Conservation (phyloP, 2,329 filamentous ascomycete genomes). For the Cercospora beticola region DNA sequence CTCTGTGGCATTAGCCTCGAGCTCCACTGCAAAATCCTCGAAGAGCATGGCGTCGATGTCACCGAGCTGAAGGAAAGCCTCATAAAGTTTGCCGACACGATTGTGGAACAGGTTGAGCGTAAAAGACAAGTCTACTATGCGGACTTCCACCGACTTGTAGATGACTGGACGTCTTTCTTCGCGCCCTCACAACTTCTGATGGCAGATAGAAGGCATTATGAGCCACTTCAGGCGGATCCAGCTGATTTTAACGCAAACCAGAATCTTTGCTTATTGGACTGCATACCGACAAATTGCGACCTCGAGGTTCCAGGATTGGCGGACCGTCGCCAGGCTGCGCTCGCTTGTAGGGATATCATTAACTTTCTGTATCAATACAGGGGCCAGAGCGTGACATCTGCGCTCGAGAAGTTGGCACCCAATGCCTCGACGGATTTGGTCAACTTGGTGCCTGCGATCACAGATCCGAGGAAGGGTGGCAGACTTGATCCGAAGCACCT, state of each 20-base stretch:
- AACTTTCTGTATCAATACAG: slow-evolving; percentile 44
- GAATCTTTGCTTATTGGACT: slow-evolving; percentile 61
- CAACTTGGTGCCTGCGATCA: slow-evolving; percentile 50
- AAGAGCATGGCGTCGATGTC: slow-evolving; percentile 23
- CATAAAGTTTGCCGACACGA: not conserved
- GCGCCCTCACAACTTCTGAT: slow-evolving; percentile 42
- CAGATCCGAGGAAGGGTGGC: slow-evolving; percentile 52
- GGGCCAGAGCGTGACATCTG: slow-evolving; percentile 42
- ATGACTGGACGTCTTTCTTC: slow-evolving; percentile 31
- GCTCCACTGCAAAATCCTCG: slow-evolving; percentile 28
- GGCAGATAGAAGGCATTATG: slow-evolving; percentile 70
- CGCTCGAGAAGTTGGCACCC: slow-evolving; percentile 57
- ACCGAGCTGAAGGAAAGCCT: slow-evolving; percentile 14
- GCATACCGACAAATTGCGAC: slow-evolving; percentile 56
- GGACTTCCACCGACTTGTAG: slow-evolving; percentile 19
- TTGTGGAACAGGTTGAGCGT: not conserved
- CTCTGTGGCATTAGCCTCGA: slow-evolving; percentile 32
- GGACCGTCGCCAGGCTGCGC: slow-evolving; percentile 25
- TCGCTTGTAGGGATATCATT: slow-evolving; percentile 48
- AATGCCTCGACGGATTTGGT: slow-evolving; percentile 59
- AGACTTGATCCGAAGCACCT: slow-evolving; percentile 46
- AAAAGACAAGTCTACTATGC: not conserved
- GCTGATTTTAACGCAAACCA: slow-evolving; percentile 67
- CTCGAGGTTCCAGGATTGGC: slow-evolving; percentile 36
- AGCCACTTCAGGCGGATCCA: slow-evolving; percentile 61